These are phyloP conservation scores for Phytopythium cucurbitacearum DNA, from an alignment of 352 stramenopile genomes.

Conservation along the genomic window DNA sequence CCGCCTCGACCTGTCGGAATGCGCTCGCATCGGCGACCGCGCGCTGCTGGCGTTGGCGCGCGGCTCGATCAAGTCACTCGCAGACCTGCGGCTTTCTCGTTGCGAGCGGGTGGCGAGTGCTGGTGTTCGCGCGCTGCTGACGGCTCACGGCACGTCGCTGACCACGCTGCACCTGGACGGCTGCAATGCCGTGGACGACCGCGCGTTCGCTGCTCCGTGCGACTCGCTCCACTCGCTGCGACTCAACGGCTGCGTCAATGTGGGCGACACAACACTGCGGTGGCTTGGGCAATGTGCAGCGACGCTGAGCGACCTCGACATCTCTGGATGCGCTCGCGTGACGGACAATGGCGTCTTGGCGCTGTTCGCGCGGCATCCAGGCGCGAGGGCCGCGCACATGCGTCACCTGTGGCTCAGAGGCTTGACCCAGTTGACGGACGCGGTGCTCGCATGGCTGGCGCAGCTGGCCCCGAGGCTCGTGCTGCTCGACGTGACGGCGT, in stretches of 20 bases:
- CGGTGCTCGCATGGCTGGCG: conserved; percentile 82
- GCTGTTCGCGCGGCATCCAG: conserved; percentile 25
- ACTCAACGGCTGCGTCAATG: conserved; percentile 27
- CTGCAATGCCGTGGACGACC: conserved; percentile 17
- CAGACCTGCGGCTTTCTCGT: too few relatives aligned
- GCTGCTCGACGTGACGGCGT: conserved; percentile 60
- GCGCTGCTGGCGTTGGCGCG: conserved; percentile 20
- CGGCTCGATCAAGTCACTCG: neutral
- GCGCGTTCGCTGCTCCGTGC: conserved; percentile 22
- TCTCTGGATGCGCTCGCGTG: conserved; percentile 66
- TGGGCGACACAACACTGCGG: conserved; percentile 42
- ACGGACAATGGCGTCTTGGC: conserved; percentile 78
- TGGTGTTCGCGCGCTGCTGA: conserved; percentile 13
- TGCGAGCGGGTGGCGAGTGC: conserved; percentile 10
- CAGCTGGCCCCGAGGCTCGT: conserved; percentile 63
- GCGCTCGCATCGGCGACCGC: conserved; percentile 34
- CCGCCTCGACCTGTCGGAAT: conserved; percentile 53
- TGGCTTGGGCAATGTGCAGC: conserved; percentile 41
- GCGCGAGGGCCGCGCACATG: too few relatives aligned
- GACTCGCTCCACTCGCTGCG: conserved; percentile 33
- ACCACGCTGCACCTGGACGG: conserved; percentile 16
- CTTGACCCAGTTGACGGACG: conserved; percentile 63
- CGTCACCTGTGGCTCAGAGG: conserved; percentile 38
- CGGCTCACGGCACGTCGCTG: conserved; percentile 12
- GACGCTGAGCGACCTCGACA: conserved; percentile 71